These are phyloP conservation scores for Leptographium procerum DNA, from an alignment of 2,329 filamentous ascomycete genomes.

Conservation along the genomic window DNA sequence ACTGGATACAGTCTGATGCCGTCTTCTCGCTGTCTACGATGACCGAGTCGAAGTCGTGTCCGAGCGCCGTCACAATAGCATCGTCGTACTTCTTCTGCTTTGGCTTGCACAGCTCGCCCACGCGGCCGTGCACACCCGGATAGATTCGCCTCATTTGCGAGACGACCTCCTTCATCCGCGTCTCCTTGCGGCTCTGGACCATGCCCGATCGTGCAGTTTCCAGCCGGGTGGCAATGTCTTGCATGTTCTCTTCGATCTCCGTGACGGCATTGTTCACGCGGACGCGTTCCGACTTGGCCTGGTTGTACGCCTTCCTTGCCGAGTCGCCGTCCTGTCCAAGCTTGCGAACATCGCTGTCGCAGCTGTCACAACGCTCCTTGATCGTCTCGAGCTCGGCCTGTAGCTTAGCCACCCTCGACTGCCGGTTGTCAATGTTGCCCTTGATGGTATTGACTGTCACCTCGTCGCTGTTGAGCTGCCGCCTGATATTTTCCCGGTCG, in stretches of 20 bases:
- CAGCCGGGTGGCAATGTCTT: slow-evolving; percentile 70
- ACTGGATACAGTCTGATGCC: slow-evolving; percentile 85
- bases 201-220: slow-evolving; percentile 74
- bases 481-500: slow-evolving; percentile 74
- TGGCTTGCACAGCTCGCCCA: slow-evolving; percentile 85
- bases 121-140: slow-evolving; percentile 79
- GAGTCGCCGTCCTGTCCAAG: slow-evolving; percentile 66
- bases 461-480: slow-evolving; percentile 82
- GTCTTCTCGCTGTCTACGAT: slow-evolving; percentile 93
- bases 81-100: slow-evolving; percentile 96
- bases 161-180: slow-evolving; percentile 70
- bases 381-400: slow-evolving; percentile 60
- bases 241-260: slow-evolving; percentile 85
- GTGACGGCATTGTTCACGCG: slow-evolving; percentile 71
- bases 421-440: slow-evolving; percentile 71
- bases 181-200: slow-evolving; percentile 74
- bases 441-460: slow-evolving; percentile 83
- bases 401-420: slow-evolving; percentile 63
- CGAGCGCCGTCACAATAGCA: slow-evolving; percentile 83
- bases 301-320: slow-evolving; percentile 87
- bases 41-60: slow-evolving; percentile 86
- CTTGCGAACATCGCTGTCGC: slow-evolving; percentile 52
- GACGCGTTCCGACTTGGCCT: slow-evolving; percentile 70
- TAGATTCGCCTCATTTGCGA: slow-evolving; percentile 81
- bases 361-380: slow-evolving; percentile 53